phyloP scores from a whole-genome alignment of 495 filamentous ascomycete genomes.

The Neurospora hispaniola region DNA sequence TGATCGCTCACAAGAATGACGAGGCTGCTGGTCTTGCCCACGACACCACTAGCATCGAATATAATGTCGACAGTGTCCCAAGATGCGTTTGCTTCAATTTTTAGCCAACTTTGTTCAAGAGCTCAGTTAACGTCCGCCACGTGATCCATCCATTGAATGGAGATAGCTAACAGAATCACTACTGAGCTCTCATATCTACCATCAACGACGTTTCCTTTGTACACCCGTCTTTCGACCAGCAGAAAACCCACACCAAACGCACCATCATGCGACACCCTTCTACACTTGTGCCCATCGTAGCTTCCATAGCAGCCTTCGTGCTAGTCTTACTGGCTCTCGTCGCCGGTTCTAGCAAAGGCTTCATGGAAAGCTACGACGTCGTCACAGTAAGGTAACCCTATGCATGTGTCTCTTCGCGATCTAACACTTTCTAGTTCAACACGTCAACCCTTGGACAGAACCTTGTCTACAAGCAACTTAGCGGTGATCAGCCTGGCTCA shows the following conservation, averaged over 20 bases:
- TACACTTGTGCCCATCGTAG: not conserved
- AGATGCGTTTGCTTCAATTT: not conserved
- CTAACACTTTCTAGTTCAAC: slow-evolving; percentile 40
- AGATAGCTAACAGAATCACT: not conserved
- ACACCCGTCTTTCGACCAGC: not conserved
- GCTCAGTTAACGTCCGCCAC: not conserved
- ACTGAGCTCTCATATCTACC: not conserved
- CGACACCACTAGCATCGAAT: not conserved
- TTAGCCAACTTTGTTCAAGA: not conserved
- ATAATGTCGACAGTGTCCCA: not conserved
- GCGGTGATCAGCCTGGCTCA: not conserved
- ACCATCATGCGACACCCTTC: not conserved
- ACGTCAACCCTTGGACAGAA: slow-evolving; percentile 49
- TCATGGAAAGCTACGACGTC: slow-evolving; percentile 54
- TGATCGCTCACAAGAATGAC: not conserved
- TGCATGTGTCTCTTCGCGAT: not conserved
- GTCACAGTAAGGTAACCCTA: slow-evolving; percentile 44
- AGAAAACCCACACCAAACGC: not conserved
- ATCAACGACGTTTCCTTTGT: not conserved
- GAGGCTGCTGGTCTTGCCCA: not conserved
- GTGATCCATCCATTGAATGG: not conserved
- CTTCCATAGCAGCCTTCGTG: slow-evolving; percentile 47
- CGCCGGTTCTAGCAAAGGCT: slow-evolving; percentile 49
- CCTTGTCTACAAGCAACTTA: slow-evolving; percentile 23
- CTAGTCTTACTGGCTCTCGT: slow-evolving; percentile 60